These are phyloP conservation scores for Extremus antarcticus DNA, from an alignment of 495 filamentous ascomycete species.

Conservation along the genomic window DNA sequence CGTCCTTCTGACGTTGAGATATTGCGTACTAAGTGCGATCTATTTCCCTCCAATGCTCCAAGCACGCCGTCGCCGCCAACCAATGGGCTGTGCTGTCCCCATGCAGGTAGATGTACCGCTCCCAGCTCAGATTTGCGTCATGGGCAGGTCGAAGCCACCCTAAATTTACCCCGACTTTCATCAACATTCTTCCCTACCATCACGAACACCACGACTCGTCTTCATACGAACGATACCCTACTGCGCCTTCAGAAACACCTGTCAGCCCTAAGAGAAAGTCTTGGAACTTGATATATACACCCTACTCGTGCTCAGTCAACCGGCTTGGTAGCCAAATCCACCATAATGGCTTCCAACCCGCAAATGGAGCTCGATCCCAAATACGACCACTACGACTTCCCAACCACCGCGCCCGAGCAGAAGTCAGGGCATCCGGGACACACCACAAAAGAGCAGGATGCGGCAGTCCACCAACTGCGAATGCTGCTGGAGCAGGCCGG, in stretches of 20 bases:
- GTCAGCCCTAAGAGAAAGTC: no score
- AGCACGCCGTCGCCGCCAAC: neutral
- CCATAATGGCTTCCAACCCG: constrained; percentile 15
- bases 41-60: neutral
- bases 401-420: constrained; percentile 58
- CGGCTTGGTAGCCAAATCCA: no score
- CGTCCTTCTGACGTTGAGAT: neutral
- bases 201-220: no score
- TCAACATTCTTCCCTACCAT: no score
- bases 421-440: constrained; percentile 78
- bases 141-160: no score
- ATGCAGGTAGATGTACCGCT: no score
- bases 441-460: constrained; percentile 80
- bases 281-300: no score
- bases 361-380: constrained; percentile 63
- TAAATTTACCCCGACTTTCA: no score
- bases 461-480: constrained; percentile 74
- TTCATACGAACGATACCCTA: no score
- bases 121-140: no score
- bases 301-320: no score
- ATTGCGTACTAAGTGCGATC: neutral
- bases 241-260: no score
- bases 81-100: neutral
- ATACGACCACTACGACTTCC: constrained; percentile 94
- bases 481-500: constrained; percentile 72